Evolutionary conservation across 192 early-diverging fungal species (phyloP), one percentile per base, ranked within the genome.

Genomic region (Coemansia javaensis): DNA sequence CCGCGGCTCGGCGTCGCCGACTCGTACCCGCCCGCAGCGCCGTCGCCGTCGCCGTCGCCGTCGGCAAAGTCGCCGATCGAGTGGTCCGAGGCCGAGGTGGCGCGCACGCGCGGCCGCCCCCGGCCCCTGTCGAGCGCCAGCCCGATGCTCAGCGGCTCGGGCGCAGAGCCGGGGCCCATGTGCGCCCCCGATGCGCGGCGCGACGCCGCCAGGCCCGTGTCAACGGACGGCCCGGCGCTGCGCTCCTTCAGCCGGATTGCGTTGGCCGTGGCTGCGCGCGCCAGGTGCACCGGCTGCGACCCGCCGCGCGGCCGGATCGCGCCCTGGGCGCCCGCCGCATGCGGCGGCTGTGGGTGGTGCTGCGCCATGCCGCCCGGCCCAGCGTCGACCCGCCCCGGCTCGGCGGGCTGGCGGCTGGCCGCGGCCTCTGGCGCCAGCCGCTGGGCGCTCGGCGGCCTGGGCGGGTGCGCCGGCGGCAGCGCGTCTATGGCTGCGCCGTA

Each of bases 241-340:
- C 53, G 63, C 28, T 63, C 61, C 24, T 75, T 75, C 24, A 75
- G 51, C 15, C 72, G 33, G 40, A 75, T 75, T 2, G 72, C 72
- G 33, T 75, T 75, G 5, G 64, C 62, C 5, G 72, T 75, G 2
- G 72, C 72, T 5, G 72, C 52, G 36, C 65, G 40, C 12, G 72
- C 72, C 25, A 75, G 40, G 22, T 75, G 72, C 15, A 63, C 49
- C 1, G 50, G 55, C 32, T 75, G 72, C 7, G 72, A 75, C 7
- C 65, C 66, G 21, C 72, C 66, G 5, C 72, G 65, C 7, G 72
- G 59, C 5, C 72, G 53, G 5, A 47, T n/a, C n/a, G n/a, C 47
- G 13, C 37, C 41, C 25, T 52, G 63, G 23, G 28, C 5, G 1
- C 36, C 56, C n/a, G 23, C 14, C 13, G 48, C 44, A 11, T 21